phyloP scores from a whole-genome alignment of 2,329 filamentous ascomycete genomes.

The Metarhizium brunneum region DNA sequence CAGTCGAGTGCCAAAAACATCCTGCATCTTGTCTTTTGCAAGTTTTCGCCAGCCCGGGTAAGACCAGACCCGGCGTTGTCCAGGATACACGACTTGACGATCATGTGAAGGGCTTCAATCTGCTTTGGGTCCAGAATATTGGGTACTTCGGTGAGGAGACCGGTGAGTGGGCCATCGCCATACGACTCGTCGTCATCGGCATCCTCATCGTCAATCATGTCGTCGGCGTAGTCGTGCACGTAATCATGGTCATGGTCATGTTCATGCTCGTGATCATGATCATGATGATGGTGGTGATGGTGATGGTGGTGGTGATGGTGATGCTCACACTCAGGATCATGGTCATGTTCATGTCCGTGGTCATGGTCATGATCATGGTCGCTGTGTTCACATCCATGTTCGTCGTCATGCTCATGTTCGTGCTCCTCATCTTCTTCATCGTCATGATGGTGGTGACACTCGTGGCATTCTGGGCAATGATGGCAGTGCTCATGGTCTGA shows the following conservation, averaged over 20 bases:
- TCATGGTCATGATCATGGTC: slow-evolving; percentile 21
- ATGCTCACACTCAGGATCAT: slow-evolving; percentile 36
- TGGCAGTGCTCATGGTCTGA: slow-evolving; percentile 28
- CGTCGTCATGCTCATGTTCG: slow-evolving; percentile 11
- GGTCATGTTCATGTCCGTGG: slow-evolving; percentile 15
- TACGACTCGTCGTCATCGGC: slow-evolving; percentile 71
- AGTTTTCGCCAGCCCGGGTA: slow-evolving; percentile 62
- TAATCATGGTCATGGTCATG: slow-evolving; percentile 26
- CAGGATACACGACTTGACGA: slow-evolving; percentile 89
- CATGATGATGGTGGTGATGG: slow-evolving; percentile 9
- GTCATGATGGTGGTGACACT: slow-evolving; percentile 21
- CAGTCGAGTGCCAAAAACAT: slow-evolving; percentile 85
- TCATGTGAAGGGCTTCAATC: slow-evolving; percentile 94
- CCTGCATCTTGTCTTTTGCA: slow-evolving; percentile 84
- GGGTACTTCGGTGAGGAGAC: slow-evolving; percentile 84
- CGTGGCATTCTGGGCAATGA: slow-evolving; percentile 21
- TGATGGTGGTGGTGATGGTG: slow-evolving; percentile 19
- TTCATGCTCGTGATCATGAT: slow-evolving; percentile 19
- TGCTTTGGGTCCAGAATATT: slow-evolving; percentile 91
- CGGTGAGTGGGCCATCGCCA: slow-evolving; percentile 68
- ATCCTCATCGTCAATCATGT: slow-evolving; percentile 57
- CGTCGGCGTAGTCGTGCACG: slow-evolving; percentile 32
- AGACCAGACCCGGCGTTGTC: slow-evolving; percentile 66
- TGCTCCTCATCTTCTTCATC: slow-evolving; percentile 14
- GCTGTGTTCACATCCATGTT: slow-evolving; percentile 12